Evolutionary conservation across 2,329 filamentous ascomycete genomes (phyloP).

Genomic region (Pseudocercospora pini-densiflorae): DNA sequence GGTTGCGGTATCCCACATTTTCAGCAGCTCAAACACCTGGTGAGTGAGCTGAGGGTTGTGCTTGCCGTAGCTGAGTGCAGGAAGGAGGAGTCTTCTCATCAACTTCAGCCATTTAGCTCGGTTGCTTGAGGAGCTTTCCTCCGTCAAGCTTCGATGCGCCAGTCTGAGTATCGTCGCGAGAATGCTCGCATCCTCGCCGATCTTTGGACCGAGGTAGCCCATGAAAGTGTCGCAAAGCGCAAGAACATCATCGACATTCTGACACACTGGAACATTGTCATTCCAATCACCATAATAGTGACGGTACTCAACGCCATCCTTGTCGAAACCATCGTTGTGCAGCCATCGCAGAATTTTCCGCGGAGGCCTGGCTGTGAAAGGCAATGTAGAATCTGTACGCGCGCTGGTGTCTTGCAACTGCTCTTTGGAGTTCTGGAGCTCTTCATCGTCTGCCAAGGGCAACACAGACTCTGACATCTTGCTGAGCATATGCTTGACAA

Average conservation of each 20-base stretch:
- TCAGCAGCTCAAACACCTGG: conserved; percentile 83
- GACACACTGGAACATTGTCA: conserved; percentile 90
- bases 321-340: conserved; percentile 76
- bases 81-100: conserved; percentile 81
- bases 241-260: conserved; percentile 88
- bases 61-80: conserved; percentile 83
- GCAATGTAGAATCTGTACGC: conserved; percentile 69
- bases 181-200: conserved; percentile 80
- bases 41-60: conserved; percentile 83
- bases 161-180: conserved; percentile 85
- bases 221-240: conserved; percentile 82
- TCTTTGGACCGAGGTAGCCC: conserved; percentile 84
- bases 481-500: conserved; percentile 79
- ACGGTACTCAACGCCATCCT: conserved; percentile 74
- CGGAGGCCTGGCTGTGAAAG: conserved; percentile 56
- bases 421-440: conserved; percentile 53
- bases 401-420: conserved; percentile 67
- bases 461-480: conserved; percentile 67
- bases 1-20: conserved; percentile 73
- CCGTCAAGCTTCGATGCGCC: conserved; percentile 72
- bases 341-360: conserved; percentile 81
- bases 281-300: conserved; percentile 99
- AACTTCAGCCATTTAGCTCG: conserved; percentile 81
- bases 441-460: conserved; percentile 49
- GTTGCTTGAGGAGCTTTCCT: conserved; percentile 74